phyloP scores from a whole-genome alignment of 2,329 filamentous ascomycete genomes.

The Clonostachys rhizophaga region DNA sequence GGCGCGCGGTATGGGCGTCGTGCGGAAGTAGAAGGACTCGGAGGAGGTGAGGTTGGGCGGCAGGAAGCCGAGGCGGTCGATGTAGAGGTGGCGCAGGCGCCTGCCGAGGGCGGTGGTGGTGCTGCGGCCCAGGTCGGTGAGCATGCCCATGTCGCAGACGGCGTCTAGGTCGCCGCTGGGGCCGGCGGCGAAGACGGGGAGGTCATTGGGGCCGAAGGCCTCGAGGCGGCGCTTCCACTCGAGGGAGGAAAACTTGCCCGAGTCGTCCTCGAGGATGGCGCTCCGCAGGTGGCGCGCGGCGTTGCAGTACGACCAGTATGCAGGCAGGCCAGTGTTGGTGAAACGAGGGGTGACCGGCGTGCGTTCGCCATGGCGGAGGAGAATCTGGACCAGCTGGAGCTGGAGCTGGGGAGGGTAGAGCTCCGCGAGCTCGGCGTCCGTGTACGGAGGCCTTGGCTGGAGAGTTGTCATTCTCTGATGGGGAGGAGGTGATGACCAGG shows the following conservation, averaged over 20 bases:
- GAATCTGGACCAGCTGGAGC: slow-evolving; percentile 85
- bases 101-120: slow-evolving; percentile 67
- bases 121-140: slow-evolving; percentile 70
- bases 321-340: slow-evolving; percentile 64
- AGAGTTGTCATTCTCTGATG: slow-evolving; percentile 67
- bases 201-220: slow-evolving; percentile 68
- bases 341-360: slow-evolving; percentile 88
- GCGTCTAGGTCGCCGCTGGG: slow-evolving; percentile 67
- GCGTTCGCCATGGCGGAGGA: slow-evolving; percentile 75
- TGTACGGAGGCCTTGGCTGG: slow-evolving; percentile 70
- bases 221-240: slow-evolving; percentile 74
- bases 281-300: slow-evolving; percentile 65
- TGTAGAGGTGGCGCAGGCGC: slow-evolving; percentile 66
- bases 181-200: slow-evolving; percentile 65
- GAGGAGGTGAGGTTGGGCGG: slow-evolving; percentile 45
- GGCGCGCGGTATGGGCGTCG: slow-evolving; percentile 71
- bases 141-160: slow-evolving; percentile 74
- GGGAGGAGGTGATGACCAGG: background rate
- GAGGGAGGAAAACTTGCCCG: slow-evolving; percentile 34
- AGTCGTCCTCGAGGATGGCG: slow-evolving; percentile 37
- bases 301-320: slow-evolving; percentile 88
- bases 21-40: slow-evolving; percentile 65
- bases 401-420: slow-evolving; percentile 80
- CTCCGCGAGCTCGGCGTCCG: slow-evolving; percentile 69
- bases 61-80: slow-evolving; percentile 70